Evolutionary conservation across 495 filamentous ascomycete genomes (phyloP).

Genomic region (Aspergillus affinis): DNA sequence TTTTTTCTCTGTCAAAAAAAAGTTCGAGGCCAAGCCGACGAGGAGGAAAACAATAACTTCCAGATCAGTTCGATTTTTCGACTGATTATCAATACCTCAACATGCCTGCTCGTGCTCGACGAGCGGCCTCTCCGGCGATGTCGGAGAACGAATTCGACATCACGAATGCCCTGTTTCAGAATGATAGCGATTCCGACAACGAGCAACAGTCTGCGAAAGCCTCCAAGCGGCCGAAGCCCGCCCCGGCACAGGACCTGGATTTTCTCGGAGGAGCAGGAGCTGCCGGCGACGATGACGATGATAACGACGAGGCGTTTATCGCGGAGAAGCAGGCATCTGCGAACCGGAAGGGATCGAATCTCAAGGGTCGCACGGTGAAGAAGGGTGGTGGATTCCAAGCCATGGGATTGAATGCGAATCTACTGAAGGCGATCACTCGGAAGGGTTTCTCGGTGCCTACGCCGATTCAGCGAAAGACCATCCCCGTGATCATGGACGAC

Average conservation of each 20-base stretch:
- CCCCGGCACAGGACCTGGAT: conserved; percentile 42
- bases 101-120: conserved; percentile 62
- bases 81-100: conserved; percentile 6
- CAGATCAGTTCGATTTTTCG: conserved; percentile 1
- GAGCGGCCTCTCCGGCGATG: conserved; percentile 73
- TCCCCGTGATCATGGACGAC: conserved; percentile 83
- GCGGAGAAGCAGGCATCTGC: conserved; percentile 78
- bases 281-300: conserved; percentile 55
- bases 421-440: conserved; percentile 84
- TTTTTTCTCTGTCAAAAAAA: conserved; percentile 18
- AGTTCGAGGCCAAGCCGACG: conserved; percentile 6
- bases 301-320: conserved; percentile 84
- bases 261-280: conserved; percentile 33
- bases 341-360: conserved; percentile 76
- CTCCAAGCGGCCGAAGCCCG: conserved; percentile 37
- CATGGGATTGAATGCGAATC: conserved; percentile 83
- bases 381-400: conserved; percentile 95
- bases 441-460: conserved; percentile 96
- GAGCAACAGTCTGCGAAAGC: conserved; percentile 27
- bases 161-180: conserved; percentile 69
- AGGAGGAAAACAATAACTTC: background rate
- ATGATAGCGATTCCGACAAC: conserved; percentile 52
- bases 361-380: conserved; percentile 85
- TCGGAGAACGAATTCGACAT: conserved; percentile 96
- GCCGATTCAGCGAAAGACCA: conserved; percentile 94